Evolutionary conservation across 768 basidiomycete genomes (phyloP), one percentile per base, ranked within the genome.

Genomic region (Baorangia bicolor): DNA sequence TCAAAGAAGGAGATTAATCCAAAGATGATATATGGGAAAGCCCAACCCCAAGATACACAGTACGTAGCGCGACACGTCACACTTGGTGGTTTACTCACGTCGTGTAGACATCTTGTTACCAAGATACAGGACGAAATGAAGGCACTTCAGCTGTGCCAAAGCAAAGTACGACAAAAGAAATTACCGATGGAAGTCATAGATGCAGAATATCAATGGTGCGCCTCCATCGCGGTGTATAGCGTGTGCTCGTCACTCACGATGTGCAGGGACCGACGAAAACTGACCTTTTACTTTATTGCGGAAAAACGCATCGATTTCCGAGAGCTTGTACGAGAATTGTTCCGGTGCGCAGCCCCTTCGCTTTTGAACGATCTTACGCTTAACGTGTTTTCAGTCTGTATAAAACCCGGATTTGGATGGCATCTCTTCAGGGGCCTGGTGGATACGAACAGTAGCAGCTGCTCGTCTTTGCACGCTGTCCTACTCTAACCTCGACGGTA

Each of bases 101-200:
- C 21, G 25, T 51, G 14, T 56, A 92, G 91, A 67, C 73, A 91
- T 40, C 78, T 98, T 57, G 78, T 85, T 27, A 78, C 85, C 39
- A 99, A 98, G 77, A 78, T 85, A 53, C 87, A 89, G 65, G 96
- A 99, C 72, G 96, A 99, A 73, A 74, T 85, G 53, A 94, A 95
- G 74, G 96, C 96, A 21, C 76, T 99, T 41, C 87, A 91, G 65
- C 76, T 98, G 51, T 97, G 95, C 63, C 86, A 93, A 72, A 90
- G 79, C 57, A 98, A 98, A 72, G 95, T 97, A 14, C 79, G 87
- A 50, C 92, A 94, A 71, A 91, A 95, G 76, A 94, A 94, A 69
- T 75, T 98, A 67, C 94, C 94, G 18, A 99, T 99, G 96, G 93
- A 98, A 73, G 94, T 99, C 55, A 87, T 97, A 46, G 96, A 98